A percentile compares a stretch with the other conserved stretches of the same genome.
Evolutionary conservation across 2,329 filamentous ascomycete genomes (phyloP).

Genomic region (Cercospora citrullina): DNA sequence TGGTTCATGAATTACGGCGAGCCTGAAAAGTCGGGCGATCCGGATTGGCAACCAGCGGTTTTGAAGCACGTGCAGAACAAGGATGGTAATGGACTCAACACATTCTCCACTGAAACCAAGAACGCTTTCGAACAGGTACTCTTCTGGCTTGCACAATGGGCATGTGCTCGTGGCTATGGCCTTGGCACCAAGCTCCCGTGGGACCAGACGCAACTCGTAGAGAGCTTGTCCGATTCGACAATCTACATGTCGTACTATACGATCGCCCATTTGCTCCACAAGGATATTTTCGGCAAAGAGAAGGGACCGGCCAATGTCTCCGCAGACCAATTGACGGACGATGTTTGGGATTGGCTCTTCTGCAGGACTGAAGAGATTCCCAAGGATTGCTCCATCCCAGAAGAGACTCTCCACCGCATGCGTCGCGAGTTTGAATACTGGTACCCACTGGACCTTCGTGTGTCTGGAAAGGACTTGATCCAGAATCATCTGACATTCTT

Average conservation of each 20-base stretch:
- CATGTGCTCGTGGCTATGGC: slow-evolving; percentile 86
- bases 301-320: slow-evolving; percentile 68
- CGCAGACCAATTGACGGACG: slow-evolving; percentile 86
- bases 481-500: slow-evolving; percentile 96
- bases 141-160: slow-evolving; percentile 94
- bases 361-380: slow-evolving; percentile 68
- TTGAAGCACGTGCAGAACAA: slow-evolving; percentile 70
- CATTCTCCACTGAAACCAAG: slow-evolving; percentile 64
- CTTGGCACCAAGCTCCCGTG: slow-evolving; percentile 92
- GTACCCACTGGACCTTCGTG: slow-evolving; percentile 86
- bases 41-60: slow-evolving; percentile 74
- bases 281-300: slow-evolving; percentile 79
- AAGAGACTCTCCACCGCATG: slow-evolving; percentile 74
- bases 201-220: slow-evolving; percentile 87
- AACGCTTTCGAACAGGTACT: slow-evolving; percentile 76
- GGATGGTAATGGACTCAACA: slow-evolving; percentile 69
- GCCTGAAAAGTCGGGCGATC: slow-evolving; percentile 63
- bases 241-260: slow-evolving; percentile 83
- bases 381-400: slow-evolving; percentile 65
- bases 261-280: slow-evolving; percentile 60
- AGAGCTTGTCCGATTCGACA: slow-evolving; percentile 87
- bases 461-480: slow-evolving; percentile 89
- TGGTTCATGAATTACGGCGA: slow-evolving; percentile 96
- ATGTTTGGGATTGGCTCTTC: slow-evolving; percentile 97
- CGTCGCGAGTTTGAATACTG: slow-evolving; percentile 94